phyloP scores from a whole-genome alignment of 352 stramenopile genomes.

The Globisporangium paddicum region DNA sequence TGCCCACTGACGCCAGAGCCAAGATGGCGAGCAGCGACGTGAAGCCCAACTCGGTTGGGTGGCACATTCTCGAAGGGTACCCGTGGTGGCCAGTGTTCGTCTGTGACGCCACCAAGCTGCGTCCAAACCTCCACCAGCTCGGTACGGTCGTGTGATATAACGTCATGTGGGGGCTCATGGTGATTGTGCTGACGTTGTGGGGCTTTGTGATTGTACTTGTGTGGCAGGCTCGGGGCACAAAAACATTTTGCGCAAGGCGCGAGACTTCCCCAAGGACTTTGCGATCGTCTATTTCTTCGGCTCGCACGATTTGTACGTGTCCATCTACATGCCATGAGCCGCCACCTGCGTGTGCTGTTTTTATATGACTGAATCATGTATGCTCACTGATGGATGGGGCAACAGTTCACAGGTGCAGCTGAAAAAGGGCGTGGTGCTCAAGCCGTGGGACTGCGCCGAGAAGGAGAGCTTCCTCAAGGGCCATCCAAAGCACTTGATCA shows the following conservation, averaged over 20 bases:
- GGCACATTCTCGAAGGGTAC: slow-evolving; percentile 83
- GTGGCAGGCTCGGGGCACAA: slow-evolving; percentile 50
- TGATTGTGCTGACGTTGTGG: background rate
- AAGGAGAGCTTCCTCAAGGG: slow-evolving; percentile 68
- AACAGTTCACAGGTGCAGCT: slow-evolving; percentile 47
- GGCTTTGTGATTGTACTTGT: background rate
- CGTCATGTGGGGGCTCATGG: background rate
- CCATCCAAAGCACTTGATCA: slow-evolving; percentile 58
- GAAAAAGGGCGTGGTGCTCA: slow-evolving; percentile 62
- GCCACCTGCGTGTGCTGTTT: too few relatives aligned
- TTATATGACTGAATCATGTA: slow-evolving; percentile 9
- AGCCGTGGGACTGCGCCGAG: slow-evolving; percentile 67
- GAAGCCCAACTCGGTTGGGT: slow-evolving; percentile 67
- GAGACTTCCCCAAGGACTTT: slow-evolving; percentile 67
- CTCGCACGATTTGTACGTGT: slow-evolving; percentile 77
- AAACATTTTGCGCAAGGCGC: slow-evolving; percentile 66
- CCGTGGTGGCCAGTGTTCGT: slow-evolving; percentile 87
- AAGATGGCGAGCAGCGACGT: slow-evolving; percentile 9
- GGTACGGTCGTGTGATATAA: slow-evolving; percentile 17
- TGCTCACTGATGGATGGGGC: background rate
- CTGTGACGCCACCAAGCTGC: slow-evolving; percentile 75
- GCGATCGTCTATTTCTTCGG: slow-evolving; percentile 85
- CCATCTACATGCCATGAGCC: too few relatives aligned
- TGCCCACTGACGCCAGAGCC: background rate
- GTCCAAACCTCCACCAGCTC: slow-evolving; percentile 53